Conservation (phyloP, 2,329 filamentous ascomycete genomes). For the Stachybotrys chlorohalonatus region DNA sequence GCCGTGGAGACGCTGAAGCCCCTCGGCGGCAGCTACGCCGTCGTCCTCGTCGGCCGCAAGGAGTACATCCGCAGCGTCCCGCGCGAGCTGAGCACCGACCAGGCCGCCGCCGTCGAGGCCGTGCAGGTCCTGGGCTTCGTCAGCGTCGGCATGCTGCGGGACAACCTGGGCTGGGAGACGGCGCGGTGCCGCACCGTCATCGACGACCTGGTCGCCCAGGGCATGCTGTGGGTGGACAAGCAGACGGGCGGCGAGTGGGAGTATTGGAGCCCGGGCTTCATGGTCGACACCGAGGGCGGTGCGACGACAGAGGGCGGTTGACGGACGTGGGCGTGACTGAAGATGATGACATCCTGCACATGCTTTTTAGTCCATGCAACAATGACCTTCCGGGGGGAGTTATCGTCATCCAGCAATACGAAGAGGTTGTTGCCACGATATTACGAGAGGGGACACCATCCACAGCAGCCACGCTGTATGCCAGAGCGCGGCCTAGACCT, state of each 20-base stretch:
- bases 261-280: slow-evolving; percentile 84
- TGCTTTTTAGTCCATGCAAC: too few species aligned
- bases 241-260: slow-evolving; percentile 73
- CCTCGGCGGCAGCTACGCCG: slow-evolving; percentile 78
- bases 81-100: slow-evolving; percentile 90
- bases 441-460: too few species aligned
- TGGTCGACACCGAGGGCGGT: slow-evolving; percentile 35
- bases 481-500: too few species aligned
- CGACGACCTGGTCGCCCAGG: slow-evolving; percentile 80
- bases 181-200: slow-evolving; percentile 82
- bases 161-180: slow-evolving; percentile 78
- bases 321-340: neutral
- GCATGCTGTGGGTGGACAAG: slow-evolving; percentile 88
- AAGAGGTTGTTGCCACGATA: too few species aligned
- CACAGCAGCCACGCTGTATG: too few species aligned
- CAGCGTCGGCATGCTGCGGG: slow-evolving; percentile 77
- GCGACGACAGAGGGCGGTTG: neutral
- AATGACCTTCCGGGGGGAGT: too few species aligned
- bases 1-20: slow-evolving; percentile 83
- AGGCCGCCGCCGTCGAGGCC: slow-evolving; percentile 84
- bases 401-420: too few species aligned
- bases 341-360: too few species aligned
- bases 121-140: slow-evolving; percentile 86
- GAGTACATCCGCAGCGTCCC: slow-evolving; percentile 88
- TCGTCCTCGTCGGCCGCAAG: slow-evolving; percentile 74